A percentile compares a stretch with the other conserved stretches of the same genome.
These are phyloP conservation scores for Pythium inflatum DNA, from an alignment of 352 stramenopile species.

Conservation along the genomic window DNA sequence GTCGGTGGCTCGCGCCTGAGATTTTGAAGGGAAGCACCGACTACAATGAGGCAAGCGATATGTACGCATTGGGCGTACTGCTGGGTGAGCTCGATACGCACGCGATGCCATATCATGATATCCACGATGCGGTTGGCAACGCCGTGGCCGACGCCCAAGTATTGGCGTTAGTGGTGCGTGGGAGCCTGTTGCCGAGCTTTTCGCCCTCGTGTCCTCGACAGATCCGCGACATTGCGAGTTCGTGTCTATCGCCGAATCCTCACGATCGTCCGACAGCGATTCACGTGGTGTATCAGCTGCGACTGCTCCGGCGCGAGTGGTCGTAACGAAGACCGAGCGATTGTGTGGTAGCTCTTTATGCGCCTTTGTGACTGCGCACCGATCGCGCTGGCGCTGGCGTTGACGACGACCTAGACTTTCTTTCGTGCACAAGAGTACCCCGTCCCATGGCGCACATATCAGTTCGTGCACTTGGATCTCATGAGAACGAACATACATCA, in stretches of 20 bases:
- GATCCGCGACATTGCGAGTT: conserved; percentile 39
- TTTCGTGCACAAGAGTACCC: no score
- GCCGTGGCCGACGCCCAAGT: conserved; percentile 51
- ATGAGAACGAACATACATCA: no score
- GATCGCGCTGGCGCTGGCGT: no score
- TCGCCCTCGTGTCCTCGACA: conserved; percentile 42
- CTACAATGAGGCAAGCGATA: conserved; percentile 57
- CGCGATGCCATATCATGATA: conserved; percentile 42
- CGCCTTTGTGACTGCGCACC: no score
- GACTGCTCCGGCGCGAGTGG: no score
- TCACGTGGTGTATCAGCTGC: conserved; percentile 57
- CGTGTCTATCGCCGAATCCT: conserved; percentile 47
- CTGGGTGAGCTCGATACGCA: conserved; percentile 69
- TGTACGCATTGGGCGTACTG: conserved; percentile 57
- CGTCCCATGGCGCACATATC: no score
- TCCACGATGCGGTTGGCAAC: conserved; percentile 28
- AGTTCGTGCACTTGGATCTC: no score
- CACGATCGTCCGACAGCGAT: conserved; percentile 46
- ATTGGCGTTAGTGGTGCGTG: conserved; percentile 52
- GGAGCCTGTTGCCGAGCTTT: conserved; percentile 48
- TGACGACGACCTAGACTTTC: no score
- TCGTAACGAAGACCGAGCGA: no score
- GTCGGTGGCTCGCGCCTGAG: conserved; percentile 60
- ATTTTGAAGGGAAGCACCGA: conserved; percentile 49
- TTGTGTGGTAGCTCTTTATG: no score